Conservation (phyloP, 169 alveolate genomes). For the Eimeria acervulina region DNA sequence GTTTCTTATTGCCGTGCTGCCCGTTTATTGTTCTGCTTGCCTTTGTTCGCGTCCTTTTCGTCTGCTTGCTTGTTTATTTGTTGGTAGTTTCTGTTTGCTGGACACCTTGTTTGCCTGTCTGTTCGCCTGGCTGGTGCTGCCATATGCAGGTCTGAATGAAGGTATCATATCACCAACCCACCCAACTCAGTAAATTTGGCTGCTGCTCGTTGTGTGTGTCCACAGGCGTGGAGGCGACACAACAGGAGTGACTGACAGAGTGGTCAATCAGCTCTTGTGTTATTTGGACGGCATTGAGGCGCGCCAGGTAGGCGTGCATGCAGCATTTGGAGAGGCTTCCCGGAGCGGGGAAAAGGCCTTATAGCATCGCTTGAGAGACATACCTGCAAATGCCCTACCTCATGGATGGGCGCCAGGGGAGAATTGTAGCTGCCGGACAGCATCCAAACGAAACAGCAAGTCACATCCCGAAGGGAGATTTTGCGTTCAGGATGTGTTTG, state of each 20-base stretch:
- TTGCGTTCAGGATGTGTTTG: slow-evolving; percentile 92
- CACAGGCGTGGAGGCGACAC: slow-evolving; percentile 91
- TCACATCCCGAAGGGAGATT: background rate
- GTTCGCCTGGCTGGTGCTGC: background rate
- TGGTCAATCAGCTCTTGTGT: slow-evolving; percentile 93
- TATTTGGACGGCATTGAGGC: slow-evolving; percentile 90
- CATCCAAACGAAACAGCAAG: background rate
- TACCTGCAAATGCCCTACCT: background rate
- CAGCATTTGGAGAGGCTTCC: background rate
- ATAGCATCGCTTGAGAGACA: no score
- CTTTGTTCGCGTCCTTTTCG: background rate
- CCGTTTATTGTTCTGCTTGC: background rate
- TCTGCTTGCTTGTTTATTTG: background rate
- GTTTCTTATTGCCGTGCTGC: background rate
- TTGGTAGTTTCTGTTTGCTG: no score
- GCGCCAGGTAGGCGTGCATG: slow-evolving; percentile 40
- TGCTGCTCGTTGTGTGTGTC: background rate
- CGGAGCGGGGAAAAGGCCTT: background rate
- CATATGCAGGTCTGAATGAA: background rate
- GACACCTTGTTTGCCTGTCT: background rate
- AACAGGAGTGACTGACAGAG: slow-evolving; percentile 95
- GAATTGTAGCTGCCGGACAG: background rate
- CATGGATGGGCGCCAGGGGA: background rate
- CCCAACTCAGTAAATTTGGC: background rate
- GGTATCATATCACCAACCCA: background rate